phyloP scores from a whole-genome alignment of 768 basidiomycete species.

The Russula ochroleuca region DNA sequence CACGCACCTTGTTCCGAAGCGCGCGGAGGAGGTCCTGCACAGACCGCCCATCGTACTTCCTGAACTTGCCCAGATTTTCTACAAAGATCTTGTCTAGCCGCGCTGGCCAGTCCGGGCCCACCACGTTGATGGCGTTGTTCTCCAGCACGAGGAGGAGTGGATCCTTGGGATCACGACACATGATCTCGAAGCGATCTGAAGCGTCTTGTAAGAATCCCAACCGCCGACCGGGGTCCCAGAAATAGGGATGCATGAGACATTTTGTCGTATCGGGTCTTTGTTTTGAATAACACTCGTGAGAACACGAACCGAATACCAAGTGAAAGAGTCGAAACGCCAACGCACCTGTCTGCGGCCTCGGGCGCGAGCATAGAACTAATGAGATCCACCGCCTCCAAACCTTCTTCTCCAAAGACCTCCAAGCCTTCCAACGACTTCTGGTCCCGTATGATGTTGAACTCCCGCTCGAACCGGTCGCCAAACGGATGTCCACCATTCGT shows the following conservation, averaged over 20 bases:
- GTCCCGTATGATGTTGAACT: slow-evolving; percentile 88
- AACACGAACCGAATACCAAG: background rate
- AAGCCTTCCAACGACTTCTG: slow-evolving; percentile 64
- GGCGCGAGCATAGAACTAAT: slow-evolving; percentile 75
- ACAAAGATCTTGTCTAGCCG: slow-evolving; percentile 85
- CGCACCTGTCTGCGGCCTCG: slow-evolving; percentile 68
- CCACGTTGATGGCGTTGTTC: slow-evolving; percentile 58
- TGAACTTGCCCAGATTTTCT: slow-evolving; percentile 93
- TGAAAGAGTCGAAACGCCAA: background rate
- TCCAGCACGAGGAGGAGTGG: slow-evolving; percentile 72
- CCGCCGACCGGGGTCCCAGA: slow-evolving; percentile 87
- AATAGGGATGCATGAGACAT: slow-evolving; percentile 92
- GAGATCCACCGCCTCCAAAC: slow-evolving; percentile 81
- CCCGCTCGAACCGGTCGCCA: slow-evolving; percentile 89
- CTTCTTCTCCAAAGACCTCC: slow-evolving; percentile 86
- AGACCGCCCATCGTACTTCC: slow-evolving; percentile 90
- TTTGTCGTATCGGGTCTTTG: slow-evolving; percentile 79
- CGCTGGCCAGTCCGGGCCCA: slow-evolving; percentile 88
- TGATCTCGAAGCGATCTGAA: slow-evolving; percentile 96
- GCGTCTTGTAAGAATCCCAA: slow-evolving; percentile 95
- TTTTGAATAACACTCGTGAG: background rate
- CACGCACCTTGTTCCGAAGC: slow-evolving; percentile 85
- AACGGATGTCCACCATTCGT: slow-evolving; percentile 91
- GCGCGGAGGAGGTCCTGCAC: slow-evolving; percentile 92
- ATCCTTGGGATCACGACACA: slow-evolving; percentile 90